Base-by-base conservation (phyloP, 441 rosid genomes). In the Flueggea neowawraea region DNA sequence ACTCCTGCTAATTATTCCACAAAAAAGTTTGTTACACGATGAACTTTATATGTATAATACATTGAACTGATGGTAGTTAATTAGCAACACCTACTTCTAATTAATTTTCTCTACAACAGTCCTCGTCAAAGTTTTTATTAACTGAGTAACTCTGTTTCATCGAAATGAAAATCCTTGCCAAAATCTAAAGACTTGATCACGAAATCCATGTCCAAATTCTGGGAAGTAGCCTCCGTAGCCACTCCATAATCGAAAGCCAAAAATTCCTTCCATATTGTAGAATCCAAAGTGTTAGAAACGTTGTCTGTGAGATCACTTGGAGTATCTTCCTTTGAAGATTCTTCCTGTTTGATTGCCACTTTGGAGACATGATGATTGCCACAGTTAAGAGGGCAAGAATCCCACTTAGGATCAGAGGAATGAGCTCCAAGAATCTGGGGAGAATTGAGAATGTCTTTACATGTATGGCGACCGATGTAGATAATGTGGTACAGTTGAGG, bases 391-490 rank as follows among this genome's bases (percentile, higher is more conserved):
- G 6, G 7, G 7, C 41, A 36, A 5, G 41, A 36, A 36, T 36
- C 41, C 28, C 28, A 22, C 28, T 22, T 22, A 22, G 28, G 28
- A 22, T 22, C 28, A 22, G 28, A 22, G 28, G 1, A 22, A 22
- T 22, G 1, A 22, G 28, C 28, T 36, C 41, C 41, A 36, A 70
- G 61, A 13, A 75, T 70, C 33, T 71, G 73, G 50, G 80, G 74
- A 53, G 61, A 22, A 28, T 58, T 66, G 15, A 48, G 31, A 9
- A 16, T 57, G 55, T 73, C 55, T 12, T 45, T 65, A 72, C 97
- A 91, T 3, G 89, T 85, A 62, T 89, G 97, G 36, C 15, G 16
- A 36, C 90, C 92, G 55, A 81, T 65, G 62, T 89, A 91, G 14
- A 81, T 82, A 61, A 45, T 84, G 13, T 74, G 80, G 62, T 57